Base-by-base conservation (phyloP, 1,284 basidiomycete species). In the Tylopilus sp. region DNA sequence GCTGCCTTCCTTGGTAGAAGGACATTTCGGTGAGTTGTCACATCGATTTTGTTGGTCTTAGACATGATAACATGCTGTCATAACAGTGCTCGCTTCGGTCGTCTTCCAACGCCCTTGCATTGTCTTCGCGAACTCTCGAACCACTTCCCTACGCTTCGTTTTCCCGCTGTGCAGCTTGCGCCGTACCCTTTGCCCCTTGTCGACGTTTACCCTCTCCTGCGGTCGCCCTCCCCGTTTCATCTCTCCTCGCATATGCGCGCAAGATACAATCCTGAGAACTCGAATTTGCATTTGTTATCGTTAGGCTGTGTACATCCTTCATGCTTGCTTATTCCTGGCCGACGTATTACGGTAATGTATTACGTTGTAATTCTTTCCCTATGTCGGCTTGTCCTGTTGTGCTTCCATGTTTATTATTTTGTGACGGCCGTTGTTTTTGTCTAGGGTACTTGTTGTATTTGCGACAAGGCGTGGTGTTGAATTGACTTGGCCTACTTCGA, bases 201-300 rank as follows among this genome's bases (percentile, higher is more conserved):
- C n/a, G 21, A 36, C 31, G 7, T 41, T 38, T 40, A 4, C 34
- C 37, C 41, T 21, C 40, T 11, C 44, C 18, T 25, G 8, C 26
- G 26, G n/a, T 29, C 25, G 15, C 37, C 7, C 5, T 33, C 16
- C 26, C 30, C 15, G 19, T 44, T 42, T 19, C 38, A 51, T 55
- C 44, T 46, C 46, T 31, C 36, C 40, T 25, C 29, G 10, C 42
- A 40, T 50, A 21, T 37, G 39, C n/a, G 36, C 38, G 10, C 44
- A 47, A 51, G 48, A 55, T 55, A 43, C 59, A 49, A n/a, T n/a
- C 12, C 30, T 16, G 39, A 41, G 19, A 47, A 44, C 13, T 23
- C 15, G 33, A 59, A 42, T 57, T 57, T 59, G 55, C 26, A 36
- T 41, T 55, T 52, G 50, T 61, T 33, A 31, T 51, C 18, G 28